phyloP scores from a whole-genome alignment of 768 basidiomycete genomes.

The Phylloporus rhodoxanthus region DNA sequence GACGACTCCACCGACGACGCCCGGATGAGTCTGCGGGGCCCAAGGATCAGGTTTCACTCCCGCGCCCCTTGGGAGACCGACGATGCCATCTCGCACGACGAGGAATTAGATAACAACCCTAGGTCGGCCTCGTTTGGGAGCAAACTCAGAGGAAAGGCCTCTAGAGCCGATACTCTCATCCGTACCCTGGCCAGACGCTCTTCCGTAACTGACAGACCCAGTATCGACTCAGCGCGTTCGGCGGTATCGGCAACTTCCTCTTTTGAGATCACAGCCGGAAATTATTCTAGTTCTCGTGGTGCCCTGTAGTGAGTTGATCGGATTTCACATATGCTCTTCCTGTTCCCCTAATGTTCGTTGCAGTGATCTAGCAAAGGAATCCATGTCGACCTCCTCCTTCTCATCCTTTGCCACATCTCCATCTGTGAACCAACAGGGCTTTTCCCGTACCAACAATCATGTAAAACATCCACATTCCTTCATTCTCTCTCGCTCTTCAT shows the following conservation, averaged over 20 bases:
- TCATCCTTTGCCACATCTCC: slow-evolving; percentile 21
- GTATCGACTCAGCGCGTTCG: slow-evolving; percentile 57
- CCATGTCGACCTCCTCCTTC: slow-evolving; percentile 52
- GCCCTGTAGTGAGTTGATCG: slow-evolving; percentile 51
- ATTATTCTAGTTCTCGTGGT: slow-evolving; percentile 45
- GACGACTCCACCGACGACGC: slow-evolving; percentile 41
- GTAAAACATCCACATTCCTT: slow-evolving; percentile 5
- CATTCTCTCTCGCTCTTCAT: slow-evolving; percentile 5
- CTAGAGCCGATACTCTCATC: slow-evolving; percentile 34
- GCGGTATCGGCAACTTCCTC: slow-evolving; percentile 48
- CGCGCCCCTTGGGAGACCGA: slow-evolving; percentile 78
- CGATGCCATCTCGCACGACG: slow-evolving; percentile 41
- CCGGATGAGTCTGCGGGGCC: slow-evolving; percentile 71
- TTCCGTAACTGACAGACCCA: slow-evolving; percentile 47
- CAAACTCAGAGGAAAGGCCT: slow-evolving; percentile 26
- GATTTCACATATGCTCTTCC: neutral
- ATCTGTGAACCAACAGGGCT: slow-evolving; percentile 35
- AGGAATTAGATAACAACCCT: slow-evolving; percentile 39
- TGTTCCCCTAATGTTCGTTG: slow-evolving; percentile 3
- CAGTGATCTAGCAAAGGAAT: slow-evolving; percentile 58
- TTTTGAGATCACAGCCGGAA: slow-evolving; percentile 51
- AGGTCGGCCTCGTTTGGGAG: slow-evolving; percentile 27
- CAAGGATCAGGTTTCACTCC: slow-evolving; percentile 77
- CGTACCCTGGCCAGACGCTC: slow-evolving; percentile 43
- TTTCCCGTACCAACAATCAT: slow-evolving; percentile 28